Evolutionary conservation across 805 yeast species (phyloP).

Genomic region (Wickerhamiella sorbophila): DNA sequence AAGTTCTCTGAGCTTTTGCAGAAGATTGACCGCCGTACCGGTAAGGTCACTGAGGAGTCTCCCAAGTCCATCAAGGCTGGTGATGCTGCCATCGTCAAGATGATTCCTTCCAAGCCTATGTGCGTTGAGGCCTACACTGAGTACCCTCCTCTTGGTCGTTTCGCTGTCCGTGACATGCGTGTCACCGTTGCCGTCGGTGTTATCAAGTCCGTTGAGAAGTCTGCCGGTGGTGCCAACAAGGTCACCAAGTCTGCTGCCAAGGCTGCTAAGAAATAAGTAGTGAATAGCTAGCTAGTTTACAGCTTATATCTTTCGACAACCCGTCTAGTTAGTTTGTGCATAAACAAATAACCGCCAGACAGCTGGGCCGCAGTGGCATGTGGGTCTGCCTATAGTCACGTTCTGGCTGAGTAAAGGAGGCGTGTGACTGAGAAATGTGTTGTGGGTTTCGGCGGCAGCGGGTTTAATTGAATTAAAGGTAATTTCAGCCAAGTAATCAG

Average conservation of each 20-base stretch:
- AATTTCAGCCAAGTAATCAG: too few species aligned
- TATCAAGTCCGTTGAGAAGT: constrained; percentile 86
- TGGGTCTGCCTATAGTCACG: too few species aligned
- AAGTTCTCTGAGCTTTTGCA: constrained; percentile 63
- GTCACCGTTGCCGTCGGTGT: constrained; percentile 99
- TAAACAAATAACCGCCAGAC: too few species aligned
- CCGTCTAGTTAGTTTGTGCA: too few species aligned
- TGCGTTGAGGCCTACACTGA: constrained; percentile 90
- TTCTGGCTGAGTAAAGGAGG: too few species aligned
- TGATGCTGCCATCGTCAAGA: constrained; percentile 87
- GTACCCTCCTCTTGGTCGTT: constrained; percentile 95
- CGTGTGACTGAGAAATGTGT: too few species aligned
- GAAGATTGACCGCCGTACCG: constrained; percentile 87
- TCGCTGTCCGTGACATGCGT: constrained; percentile 99
- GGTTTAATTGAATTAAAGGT: too few species aligned
- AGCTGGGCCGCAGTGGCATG: too few species aligned
- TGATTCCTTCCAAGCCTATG: constrained; percentile 81
- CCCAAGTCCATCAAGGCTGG: constrained; percentile 94
- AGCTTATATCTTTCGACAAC: background rate
- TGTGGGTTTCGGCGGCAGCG: too few species aligned
- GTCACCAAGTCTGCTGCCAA: constrained; percentile 91
- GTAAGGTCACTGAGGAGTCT: constrained; percentile 75
- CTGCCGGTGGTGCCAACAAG: constrained; percentile 67
- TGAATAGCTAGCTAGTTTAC: background rate
- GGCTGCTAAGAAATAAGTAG: constrained; percentile 57